Conservation (phyloP, 192 early-diverging fungal species). For the Coemansia sp. region DNA sequence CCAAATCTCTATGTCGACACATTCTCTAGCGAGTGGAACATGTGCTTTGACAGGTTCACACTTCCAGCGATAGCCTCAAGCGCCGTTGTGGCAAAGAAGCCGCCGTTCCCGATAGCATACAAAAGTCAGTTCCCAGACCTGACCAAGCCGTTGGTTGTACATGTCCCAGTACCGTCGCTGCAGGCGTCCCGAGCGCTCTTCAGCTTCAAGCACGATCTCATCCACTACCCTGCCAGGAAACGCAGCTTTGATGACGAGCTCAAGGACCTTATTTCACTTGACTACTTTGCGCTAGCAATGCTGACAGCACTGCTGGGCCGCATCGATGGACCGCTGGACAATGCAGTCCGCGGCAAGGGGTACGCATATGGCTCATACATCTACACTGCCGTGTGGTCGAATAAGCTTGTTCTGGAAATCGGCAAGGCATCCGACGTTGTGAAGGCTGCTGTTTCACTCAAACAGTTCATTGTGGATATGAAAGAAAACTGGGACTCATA, state of each 20-base stretch:
- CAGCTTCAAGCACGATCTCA: constrained; percentile 48
- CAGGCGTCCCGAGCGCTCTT: constrained; percentile 52
- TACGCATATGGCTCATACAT: constrained; percentile 75
- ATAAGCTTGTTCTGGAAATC: constrained; percentile 48
- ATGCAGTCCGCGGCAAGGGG: constrained; percentile 69
- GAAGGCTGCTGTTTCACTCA: constrained; percentile 32
- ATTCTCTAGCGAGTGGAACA: constrained; percentile 26
- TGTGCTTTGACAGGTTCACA: constrained; percentile 13
- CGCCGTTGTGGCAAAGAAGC: neutral
- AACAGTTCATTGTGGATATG: constrained; percentile 15
- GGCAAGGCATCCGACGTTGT: constrained; percentile 29
- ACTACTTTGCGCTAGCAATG: constrained; percentile 59
- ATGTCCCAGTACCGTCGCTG: constrained; percentile 52
- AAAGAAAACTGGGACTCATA: constrained; percentile 30
- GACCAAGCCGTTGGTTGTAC: constrained; percentile 36
- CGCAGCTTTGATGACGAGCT: constrained; percentile 37
- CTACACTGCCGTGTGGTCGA: constrained; percentile 57
- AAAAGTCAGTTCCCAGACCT: constrained; percentile 47
- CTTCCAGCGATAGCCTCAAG: neutral
- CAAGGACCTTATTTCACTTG: constrained; percentile 42
- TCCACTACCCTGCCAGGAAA: constrained; percentile 8
- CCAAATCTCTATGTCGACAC: constrained; percentile 17
- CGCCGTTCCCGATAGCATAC: constrained; percentile 50
- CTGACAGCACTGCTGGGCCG: constrained; percentile 70
- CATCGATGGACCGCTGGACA: constrained; percentile 76